Evolutionary conservation across 2,329 filamentous ascomycete species (phyloP).

Genomic region (Beauveria sp.): DNA sequence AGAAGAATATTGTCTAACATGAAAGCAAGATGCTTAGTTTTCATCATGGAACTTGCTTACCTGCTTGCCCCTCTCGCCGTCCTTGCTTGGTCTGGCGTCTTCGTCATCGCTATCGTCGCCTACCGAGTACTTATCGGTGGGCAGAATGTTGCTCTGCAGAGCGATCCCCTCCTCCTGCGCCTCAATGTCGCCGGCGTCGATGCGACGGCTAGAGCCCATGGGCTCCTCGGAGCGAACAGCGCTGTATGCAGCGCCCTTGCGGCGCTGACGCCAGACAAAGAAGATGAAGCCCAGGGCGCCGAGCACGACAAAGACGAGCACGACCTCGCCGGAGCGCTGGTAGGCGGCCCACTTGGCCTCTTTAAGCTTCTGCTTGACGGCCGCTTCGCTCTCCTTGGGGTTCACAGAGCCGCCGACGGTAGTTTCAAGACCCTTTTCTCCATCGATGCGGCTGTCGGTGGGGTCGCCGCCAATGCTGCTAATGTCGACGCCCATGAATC

Average conservation of each 20-base stretch:
- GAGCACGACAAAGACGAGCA: slow-evolving; percentile 72
- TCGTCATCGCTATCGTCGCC: slow-evolving; percentile 51
- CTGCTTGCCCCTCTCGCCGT: slow-evolving; percentile 9
- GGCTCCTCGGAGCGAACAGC: slow-evolving; percentile 36
- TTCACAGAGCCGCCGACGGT: slow-evolving; percentile 65
- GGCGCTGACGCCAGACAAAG: slow-evolving; percentile 56
- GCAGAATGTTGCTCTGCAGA: slow-evolving; percentile 21
- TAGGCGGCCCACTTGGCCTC: slow-evolving; percentile 86
- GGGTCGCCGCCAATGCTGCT: slow-evolving; percentile 75
- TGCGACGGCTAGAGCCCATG: slow-evolving; percentile 21
- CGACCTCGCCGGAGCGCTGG: slow-evolving; percentile 77
- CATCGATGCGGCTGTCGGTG: slow-evolving; percentile 73
- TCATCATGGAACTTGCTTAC: not conserved
- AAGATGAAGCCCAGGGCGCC: slow-evolving; percentile 69
- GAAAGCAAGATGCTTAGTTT: not conserved
- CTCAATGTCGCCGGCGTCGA: slow-evolving; percentile 30
- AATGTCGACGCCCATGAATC: slow-evolving; percentile 91
- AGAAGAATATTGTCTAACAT: not conserved
- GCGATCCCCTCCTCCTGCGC: slow-evolving; percentile 16
- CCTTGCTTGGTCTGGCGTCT: slow-evolving; percentile 20
- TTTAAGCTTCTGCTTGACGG: slow-evolving; percentile 65
- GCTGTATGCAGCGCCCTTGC: slow-evolving; percentile 47
- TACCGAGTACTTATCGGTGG: slow-evolving; percentile 46
- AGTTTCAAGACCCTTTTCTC: slow-evolving; percentile 71
- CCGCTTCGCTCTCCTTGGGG: slow-evolving; percentile 48